phyloP scores from a whole-genome alignment of 768 basidiomycete genomes.

The Kwoniella heveanensis region DNA sequence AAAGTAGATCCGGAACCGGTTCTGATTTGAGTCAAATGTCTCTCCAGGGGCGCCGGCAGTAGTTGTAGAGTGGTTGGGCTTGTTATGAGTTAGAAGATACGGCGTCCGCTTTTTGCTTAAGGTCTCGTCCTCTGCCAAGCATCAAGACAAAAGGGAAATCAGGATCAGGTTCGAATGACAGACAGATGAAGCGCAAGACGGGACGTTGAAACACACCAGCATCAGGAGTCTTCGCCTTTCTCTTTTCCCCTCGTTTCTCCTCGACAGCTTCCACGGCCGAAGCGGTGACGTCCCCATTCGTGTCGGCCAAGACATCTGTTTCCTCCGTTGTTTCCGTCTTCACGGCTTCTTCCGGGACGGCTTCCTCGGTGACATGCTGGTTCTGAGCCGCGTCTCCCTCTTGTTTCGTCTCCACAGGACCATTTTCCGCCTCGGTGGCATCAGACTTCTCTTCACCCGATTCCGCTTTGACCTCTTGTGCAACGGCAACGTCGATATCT shows the following conservation, averaged over 20 bases:
- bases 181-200: constrained; percentile 2
- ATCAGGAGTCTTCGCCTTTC: constrained; percentile 55
- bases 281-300: constrained; percentile 2
- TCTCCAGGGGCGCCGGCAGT: constrained; percentile 11
- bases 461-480: constrained; percentile 17
- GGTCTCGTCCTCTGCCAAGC: constrained; percentile 36
- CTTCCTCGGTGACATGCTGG: not conserved
- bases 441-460: constrained; percentile 19
- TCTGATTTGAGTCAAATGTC: constrained; percentile 49
- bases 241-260: constrained; percentile 50
- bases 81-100: constrained; percentile 45
- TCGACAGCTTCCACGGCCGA: constrained; percentile 27
- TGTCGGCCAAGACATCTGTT: constrained; percentile 53
- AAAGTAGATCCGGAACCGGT: constrained; percentile 59
- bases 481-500: not conserved
- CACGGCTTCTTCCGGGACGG: constrained; percentile 16
- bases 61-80: constrained; percentile 29
- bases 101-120: constrained; percentile 46
- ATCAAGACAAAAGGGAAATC: not conserved
- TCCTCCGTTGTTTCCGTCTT: constrained; percentile 20
- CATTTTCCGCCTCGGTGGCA: constrained; percentile 35
- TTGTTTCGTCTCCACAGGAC: constrained; percentile 10
- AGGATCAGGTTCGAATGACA: not conserved
- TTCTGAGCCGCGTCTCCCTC: constrained; percentile 45
- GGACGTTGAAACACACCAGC: constrained; percentile 42